phyloP scores from a whole-genome alignment of 2,329 filamentous ascomycete genomes.

The Phaeosphaeria sp. region DNA sequence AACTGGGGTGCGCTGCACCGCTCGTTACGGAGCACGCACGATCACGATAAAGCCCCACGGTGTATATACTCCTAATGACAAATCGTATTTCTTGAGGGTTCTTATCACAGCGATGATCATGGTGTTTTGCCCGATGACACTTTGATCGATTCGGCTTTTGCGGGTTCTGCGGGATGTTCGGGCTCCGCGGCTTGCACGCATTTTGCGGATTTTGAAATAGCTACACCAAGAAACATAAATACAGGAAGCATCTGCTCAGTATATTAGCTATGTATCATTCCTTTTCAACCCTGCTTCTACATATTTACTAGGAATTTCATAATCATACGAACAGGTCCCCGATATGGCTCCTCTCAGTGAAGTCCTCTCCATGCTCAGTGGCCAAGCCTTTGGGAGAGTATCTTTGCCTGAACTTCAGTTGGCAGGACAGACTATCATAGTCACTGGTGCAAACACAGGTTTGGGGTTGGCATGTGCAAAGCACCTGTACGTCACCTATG shows the following conservation, averaged over 20 bases:
- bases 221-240: not conserved
- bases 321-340: not conserved
- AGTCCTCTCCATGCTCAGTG: conserved; percentile 10
- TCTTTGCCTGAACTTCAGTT: conserved; percentile 7
- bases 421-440: conserved; percentile 8
- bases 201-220: not conserved
- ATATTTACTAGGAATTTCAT: too few species aligned
- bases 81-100: too few species aligned
- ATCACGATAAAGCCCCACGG: too few species aligned
- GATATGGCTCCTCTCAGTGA: conserved; percentile 15
- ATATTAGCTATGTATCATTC: not conserved
- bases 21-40: too few species aligned
- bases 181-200: not conserved
- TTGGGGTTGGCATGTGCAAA: conserved; percentile 14
- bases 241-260: not conserved
- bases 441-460: conserved; percentile 16
- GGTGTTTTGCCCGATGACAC: not conserved
- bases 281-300: too few species aligned
- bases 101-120: too few species aligned
- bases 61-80: too few species aligned
- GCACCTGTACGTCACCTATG: not conserved
- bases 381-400: conserved; percentile 12
- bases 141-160: not conserved
- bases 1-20: too few species aligned
- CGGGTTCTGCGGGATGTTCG: not conserved